Evolutionary conservation across 148 eudicot species (phyloP).

Genomic region (Fagopyrum tataricum): DNA sequence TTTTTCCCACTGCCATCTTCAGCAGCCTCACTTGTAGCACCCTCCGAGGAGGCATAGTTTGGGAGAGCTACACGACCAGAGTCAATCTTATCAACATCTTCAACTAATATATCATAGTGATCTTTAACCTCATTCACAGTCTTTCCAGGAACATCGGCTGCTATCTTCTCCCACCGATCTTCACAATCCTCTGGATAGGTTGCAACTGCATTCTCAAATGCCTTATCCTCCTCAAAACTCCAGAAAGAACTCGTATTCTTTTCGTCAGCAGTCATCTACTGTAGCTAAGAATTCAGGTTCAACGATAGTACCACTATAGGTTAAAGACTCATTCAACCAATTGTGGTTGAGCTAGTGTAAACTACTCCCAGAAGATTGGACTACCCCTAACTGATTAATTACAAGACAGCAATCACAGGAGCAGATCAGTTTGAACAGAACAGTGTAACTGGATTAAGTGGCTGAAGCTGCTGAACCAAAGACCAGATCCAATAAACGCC

Average conservation of each 20-base stretch:
- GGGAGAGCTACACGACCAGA: conserved; percentile 44
- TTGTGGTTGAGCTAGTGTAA: no score
- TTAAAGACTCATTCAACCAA: no score
- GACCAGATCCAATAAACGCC: no score
- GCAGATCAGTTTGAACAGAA: no score
- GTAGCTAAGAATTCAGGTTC: no score
- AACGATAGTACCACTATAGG: no score
- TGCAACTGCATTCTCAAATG: conserved; percentile 39
- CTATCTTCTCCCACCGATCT: conserved; percentile 44
- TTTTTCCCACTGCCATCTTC: conserved; percentile 18
- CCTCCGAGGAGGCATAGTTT: conserved; percentile 25
- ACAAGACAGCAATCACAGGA: no score
- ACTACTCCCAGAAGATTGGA: no score
- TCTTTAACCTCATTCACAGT: conserved; percentile 29
- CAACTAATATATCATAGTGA: conserved; percentile 38
- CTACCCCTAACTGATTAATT: no score
- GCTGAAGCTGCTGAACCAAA: no score
- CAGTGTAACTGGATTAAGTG: no score
- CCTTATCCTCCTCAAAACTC: conserved; percentile 37
- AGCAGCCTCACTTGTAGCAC: conserved; percentile 15
- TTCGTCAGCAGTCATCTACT: no score
- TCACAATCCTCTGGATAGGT: conserved; percentile 26
- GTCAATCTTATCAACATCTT: conserved; percentile 39
- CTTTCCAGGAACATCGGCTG: conserved; percentile 32
- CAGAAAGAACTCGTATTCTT: conserved; percentile 14